Evolutionary conservation across 2,329 filamentous ascomycete species (phyloP).

Genomic region (Orbilia blumenaviensis): DNA sequence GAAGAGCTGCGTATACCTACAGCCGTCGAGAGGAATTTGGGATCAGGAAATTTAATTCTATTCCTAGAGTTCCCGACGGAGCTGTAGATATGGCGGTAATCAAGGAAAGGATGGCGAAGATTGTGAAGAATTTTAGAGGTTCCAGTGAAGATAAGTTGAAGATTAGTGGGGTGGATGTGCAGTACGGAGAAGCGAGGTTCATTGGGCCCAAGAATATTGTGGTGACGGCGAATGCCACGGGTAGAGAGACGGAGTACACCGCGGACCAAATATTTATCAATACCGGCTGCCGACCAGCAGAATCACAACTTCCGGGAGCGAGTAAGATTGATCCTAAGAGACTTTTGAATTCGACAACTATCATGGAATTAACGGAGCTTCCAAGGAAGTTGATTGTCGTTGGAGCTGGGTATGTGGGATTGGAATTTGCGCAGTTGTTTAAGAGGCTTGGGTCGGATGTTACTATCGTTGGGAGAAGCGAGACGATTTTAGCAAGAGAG

Average conservation of each 20-base stretch:
- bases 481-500: slow-evolving; percentile 62
- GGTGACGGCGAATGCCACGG: slow-evolving; percentile 59
- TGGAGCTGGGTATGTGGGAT: slow-evolving; percentile 67
- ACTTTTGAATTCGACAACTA: slow-evolving; percentile 64
- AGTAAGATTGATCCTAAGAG: slow-evolving; percentile 60
- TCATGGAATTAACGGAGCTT: slow-evolving; percentile 64
- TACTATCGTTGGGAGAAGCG: slow-evolving; percentile 64
- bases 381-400: slow-evolving; percentile 66
- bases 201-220: slow-evolving; percentile 61
- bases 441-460: slow-evolving; percentile 65
- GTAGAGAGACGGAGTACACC: slow-evolving; percentile 59
- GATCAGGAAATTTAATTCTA: too few species aligned
- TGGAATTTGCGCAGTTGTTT: slow-evolving; percentile 68
- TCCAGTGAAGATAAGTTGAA: slow-evolving; percentile 64
- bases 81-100: slow-evolving; percentile 65
- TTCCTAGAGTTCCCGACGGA: slow-evolving; percentile 44
- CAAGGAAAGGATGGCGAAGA: slow-evolving; percentile 66
- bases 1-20: slow-evolving; percentile 64
- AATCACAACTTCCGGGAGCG: slow-evolving; percentile 61
- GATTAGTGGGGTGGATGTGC: slow-evolving; percentile 63
- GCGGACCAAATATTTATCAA: slow-evolving; percentile 65
- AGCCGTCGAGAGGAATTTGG: slow-evolving; percentile 64
- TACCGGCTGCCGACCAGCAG: slow-evolving; percentile 63
- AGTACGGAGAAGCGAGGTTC: slow-evolving; percentile 65
- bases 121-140: slow-evolving; percentile 65